Percentiles rank a stretch among this genome's conserved stretches.
These are phyloP conservation scores for Hordeum pubiflorum DNA, from an alignment of 202 grass and related monocot genomes.

Conservation along the genomic window DNA sequence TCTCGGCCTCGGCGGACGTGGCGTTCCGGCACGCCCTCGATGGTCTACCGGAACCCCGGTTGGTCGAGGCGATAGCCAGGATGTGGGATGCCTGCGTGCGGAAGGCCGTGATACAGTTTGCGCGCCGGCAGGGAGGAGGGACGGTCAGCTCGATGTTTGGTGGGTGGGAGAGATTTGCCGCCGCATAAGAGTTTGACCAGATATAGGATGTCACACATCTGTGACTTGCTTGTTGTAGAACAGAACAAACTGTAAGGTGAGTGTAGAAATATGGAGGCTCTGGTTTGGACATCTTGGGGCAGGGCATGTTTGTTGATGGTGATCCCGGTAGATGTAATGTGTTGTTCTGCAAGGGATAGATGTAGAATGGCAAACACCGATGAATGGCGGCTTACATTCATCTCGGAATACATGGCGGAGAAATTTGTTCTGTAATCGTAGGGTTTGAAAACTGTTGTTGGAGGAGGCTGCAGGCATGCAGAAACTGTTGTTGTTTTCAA, in stretches of 20 bases:
- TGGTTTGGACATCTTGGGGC: too few species aligned
- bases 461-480: too few species aligned
- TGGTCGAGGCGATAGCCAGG: constrained; percentile 20
- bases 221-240: not conserved
- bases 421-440: too few species aligned
- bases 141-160: not conserved
- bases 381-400: too few species aligned
- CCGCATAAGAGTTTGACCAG: not conserved
- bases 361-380: too few species aligned
- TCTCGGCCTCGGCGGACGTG: not conserved
- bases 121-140: not conserved
- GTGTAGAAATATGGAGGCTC: not conserved
- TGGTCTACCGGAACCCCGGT: constrained; percentile 1
- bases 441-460: too few species aligned
- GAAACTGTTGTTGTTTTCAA: too few species aligned
- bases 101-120: constrained; percentile 4
- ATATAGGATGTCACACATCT: not conserved
- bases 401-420: too few species aligned
- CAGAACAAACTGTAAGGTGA: not conserved
- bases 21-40: not conserved
- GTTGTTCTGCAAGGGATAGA: not conserved
- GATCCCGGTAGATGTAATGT: not conserved
- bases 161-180: not conserved
- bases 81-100: constrained; percentile 29
- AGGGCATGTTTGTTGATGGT: not conserved